Base-by-base conservation (phyloP, 257 asterid genomes). In the Parsonsia alboflavescens region DNA sequence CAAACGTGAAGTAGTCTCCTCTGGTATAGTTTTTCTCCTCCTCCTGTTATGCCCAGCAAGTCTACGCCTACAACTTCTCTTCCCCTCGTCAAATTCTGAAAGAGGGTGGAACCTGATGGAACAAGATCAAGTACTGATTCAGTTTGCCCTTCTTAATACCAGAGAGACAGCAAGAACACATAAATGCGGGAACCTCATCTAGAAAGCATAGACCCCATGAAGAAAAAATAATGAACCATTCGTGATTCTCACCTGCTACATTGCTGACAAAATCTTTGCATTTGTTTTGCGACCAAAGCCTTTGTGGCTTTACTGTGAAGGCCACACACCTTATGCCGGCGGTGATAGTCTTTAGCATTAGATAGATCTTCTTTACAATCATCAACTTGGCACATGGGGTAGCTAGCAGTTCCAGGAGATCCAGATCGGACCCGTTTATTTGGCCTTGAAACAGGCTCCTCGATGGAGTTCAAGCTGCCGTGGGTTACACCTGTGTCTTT, bases 11-110 rank as follows among this genome's bases (percentile, higher is more conserved):
- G 85, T 54, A 73, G 81, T 79, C 49, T 90, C 97, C 74, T 93
- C 97, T 19, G 92, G 96, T 75, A 88, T 91, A 70, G 92, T 90
- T 84, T 93, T 93, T 82, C 98, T 90, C 84, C 98, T 90, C 91
- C 98, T 86, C 83, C 91, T 80, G 83, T 93, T 93, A 81, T 93
- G 98, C 61, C 98, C 98, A 73, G 98, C 98, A 56, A 93, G 94
- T 74, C 97, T 86, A 33, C 97, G 92, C 84, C 98, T 89, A 80
- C 98, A 93, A 76, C 98, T 93, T 84, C 98, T 85, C 83, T 93
- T 93, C 39, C 96, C 98, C 88, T 91, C 98, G 1, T 93, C 98
- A 75, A 93, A 93, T 81, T 93, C 98, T 50, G 89, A 71, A 52
- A 93, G 98, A 49, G 85, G 93, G 83, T 93, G 98, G 76, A 93